phyloP scores from a whole-genome alignment of 768 basidiomycete species.

The Tulasnella sp. region DNA sequence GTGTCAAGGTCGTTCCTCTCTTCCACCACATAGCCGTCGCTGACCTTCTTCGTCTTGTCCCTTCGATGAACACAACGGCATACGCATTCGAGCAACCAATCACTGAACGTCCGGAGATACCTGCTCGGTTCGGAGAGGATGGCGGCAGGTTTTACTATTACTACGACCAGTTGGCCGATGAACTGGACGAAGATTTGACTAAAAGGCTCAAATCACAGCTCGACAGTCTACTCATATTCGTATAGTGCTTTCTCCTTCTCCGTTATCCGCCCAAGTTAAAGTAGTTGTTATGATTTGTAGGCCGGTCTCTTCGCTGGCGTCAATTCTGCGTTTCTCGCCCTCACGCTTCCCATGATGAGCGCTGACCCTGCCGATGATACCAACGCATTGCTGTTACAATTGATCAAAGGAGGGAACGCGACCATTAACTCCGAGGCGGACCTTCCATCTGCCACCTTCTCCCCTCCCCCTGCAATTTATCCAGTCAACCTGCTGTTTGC shows the following conservation, averaged over 20 bases:
- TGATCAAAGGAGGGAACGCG: neutral
- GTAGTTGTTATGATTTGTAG: neutral
- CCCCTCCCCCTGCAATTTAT: neutral
- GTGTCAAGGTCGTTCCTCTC: too few relatives aligned
- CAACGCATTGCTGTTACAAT: neutral
- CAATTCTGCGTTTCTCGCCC: neutral
- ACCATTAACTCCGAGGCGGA: neutral
- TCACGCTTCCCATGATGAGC: slow-evolving; percentile 11
- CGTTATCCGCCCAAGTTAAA: neutral
- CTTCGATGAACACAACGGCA: neutral
- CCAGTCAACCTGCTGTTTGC: neutral
- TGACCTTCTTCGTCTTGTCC: too few relatives aligned
- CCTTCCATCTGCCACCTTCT: neutral
- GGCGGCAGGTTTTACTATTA: neutral
- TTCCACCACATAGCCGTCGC: too few relatives aligned
- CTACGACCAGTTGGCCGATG: neutral
- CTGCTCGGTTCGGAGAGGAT: neutral
- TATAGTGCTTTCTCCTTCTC: neutral
- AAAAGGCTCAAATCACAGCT: neutral
- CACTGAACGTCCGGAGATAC: neutral
- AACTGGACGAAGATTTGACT: neutral
- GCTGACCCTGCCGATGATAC: neutral
- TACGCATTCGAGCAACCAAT: neutral
- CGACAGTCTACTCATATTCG: neutral
- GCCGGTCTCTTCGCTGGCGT: neutral